Percentiles rank a stretch among this genome's conserved stretches.
Evolutionary conservation across 345 rosid genomes (phyloP).

Genomic region (Durio zibethinus): DNA sequence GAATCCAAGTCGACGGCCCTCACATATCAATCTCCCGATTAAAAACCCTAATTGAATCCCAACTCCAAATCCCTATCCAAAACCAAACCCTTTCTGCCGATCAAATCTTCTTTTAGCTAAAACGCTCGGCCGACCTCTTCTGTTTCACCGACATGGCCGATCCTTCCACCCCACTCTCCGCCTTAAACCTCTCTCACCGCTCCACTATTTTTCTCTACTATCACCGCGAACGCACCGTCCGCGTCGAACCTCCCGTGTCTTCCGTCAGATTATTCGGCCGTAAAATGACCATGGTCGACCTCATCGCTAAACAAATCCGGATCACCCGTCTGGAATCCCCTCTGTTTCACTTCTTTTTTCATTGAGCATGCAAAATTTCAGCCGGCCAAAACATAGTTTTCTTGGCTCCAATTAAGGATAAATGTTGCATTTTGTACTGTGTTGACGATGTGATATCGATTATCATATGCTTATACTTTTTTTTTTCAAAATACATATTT

Average conservation of each 20-base stretch:
- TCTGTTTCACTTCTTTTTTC: background rate
- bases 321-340: too few relatives aligned
- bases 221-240: too few relatives aligned
- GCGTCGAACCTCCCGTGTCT: too few relatives aligned
- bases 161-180: constrained; percentile 47
- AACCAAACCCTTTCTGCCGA: constrained; percentile 77
- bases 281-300: too few relatives aligned
- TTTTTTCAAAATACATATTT: background rate
- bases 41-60: constrained; percentile 67
- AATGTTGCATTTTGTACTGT: background rate
- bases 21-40: constrained; percentile 56
- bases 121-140: constrained; percentile 45
- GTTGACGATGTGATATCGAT: background rate
- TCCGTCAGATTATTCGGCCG: too few relatives aligned
- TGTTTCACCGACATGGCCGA: constrained; percentile 65
- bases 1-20: constrained; percentile 55
- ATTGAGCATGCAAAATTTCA: background rate
- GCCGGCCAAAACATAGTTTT: background rate
- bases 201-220: too few relatives aligned
- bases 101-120: constrained; percentile 74
- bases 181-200: too few relatives aligned
- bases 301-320: too few relatives aligned
- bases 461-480: background rate
- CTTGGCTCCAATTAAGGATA: background rate
- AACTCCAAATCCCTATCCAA: constrained; percentile 72